These are phyloP conservation scores for Ilex paraguariensis DNA, from an alignment of 305 asterid genomes.

Conservation along the genomic window DNA sequence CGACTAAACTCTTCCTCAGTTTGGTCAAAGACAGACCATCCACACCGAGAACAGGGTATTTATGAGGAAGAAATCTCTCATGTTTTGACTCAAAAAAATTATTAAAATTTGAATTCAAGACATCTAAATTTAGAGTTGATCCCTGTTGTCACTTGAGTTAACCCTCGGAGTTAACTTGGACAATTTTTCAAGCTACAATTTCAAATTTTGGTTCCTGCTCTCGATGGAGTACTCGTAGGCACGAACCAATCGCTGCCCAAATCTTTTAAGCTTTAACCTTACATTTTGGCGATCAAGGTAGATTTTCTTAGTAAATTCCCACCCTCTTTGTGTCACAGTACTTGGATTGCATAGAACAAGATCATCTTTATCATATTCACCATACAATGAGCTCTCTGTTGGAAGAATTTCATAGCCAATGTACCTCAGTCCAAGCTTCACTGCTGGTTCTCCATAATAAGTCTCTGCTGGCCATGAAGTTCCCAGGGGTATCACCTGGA, in stretches of 20 bases:
- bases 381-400: constrained; percentile 71
- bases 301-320: constrained; percentile 72
- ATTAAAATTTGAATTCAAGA: too few species aligned
- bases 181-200: too few species aligned
- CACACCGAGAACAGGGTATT: too few species aligned
- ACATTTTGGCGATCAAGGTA: constrained; percentile 58
- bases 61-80: too few species aligned
- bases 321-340: constrained; percentile 44
- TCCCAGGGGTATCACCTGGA: constrained; percentile 47
- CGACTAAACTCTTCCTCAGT: too few species aligned
- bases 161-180: too few species aligned
- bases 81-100: too few species aligned
- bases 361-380: constrained; percentile 53
- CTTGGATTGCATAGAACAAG: constrained; percentile 59
- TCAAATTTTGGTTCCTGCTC: too few species aligned
- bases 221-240: constrained; percentile 44
- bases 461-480: constrained; percentile 53
- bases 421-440: constrained; percentile 57
- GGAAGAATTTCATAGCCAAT: constrained; percentile 70
- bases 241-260: constrained; percentile 54
- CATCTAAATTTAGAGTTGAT: too few species aligned
- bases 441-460: constrained; percentile 75
- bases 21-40: too few species aligned
- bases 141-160: too few species aligned
- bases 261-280: constrained; percentile 59